Evolutionary conservation across 2,329 filamentous ascomycete genomes (phyloP).

Genomic region (Cladophialophora chaetospira): DNA sequence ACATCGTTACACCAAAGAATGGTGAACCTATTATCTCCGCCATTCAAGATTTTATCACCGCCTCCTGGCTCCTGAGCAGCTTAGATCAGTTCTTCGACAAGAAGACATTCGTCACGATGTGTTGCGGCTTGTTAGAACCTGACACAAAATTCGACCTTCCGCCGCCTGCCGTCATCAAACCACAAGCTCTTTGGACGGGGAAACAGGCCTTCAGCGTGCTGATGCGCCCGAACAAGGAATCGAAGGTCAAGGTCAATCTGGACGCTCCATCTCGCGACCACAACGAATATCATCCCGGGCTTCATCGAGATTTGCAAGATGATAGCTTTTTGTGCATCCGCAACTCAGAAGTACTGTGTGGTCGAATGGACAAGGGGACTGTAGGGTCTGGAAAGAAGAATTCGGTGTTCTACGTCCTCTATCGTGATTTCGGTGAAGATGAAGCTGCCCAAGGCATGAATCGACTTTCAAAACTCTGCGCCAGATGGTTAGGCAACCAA

Average conservation of each 20-base stretch:
- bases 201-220: conserved; percentile 95
- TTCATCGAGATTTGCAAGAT: conserved; percentile 66
- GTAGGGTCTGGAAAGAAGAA: conserved; percentile 98
- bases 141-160: conserved; percentile 79
- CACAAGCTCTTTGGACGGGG: conserved; percentile 87
- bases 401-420: conserved; percentile 94
- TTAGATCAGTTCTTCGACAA: conserved; percentile 94
- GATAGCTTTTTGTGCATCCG: conserved; percentile 91
- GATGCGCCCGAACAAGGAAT: conserved; percentile 84
- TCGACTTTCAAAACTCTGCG: conserved; percentile 84
- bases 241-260: conserved; percentile 81
- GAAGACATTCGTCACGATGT: conserved; percentile 83
- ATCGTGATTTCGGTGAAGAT: conserved; percentile 90
- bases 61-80: conserved; percentile 83
- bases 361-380: conserved; percentile 95
- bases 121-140: conserved; percentile 89
- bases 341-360: conserved; percentile 97
- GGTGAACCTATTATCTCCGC: conserved; percentile 97
- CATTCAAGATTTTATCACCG: conserved; percentile 99
- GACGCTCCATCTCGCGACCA: conserved; percentile 88
- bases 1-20: conserved; percentile 93
- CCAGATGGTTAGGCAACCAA: conserved; percentile 81
- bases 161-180: conserved; percentile 82
- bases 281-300: conserved; percentile 61
- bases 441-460: conserved; percentile 92